Evolutionary conservation across 2,329 filamentous ascomycete species (phyloP).

Genomic region (Fusarium tjaetaba): DNA sequence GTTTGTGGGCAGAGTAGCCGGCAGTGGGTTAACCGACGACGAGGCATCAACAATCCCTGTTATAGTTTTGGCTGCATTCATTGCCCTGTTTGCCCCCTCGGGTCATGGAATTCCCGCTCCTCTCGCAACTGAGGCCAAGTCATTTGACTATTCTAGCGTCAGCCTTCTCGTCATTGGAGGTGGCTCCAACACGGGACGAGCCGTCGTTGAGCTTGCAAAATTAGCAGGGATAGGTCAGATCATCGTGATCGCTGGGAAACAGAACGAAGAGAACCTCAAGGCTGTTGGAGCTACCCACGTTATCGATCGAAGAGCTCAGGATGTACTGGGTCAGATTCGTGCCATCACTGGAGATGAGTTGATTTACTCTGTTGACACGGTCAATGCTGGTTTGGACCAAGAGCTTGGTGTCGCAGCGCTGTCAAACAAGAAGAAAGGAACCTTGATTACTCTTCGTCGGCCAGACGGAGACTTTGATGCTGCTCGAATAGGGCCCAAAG

Average conservation of each 20-base stretch:
- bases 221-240: background rate
- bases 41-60: background rate
- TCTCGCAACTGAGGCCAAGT: background rate
- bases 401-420: background rate
- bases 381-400: background rate
- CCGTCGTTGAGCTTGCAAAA: background rate
- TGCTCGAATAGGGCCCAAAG: background rate
- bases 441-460: background rate
- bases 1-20: background rate
- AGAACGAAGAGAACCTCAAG: background rate
- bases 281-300: background rate
- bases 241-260: background rate
- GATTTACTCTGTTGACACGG: background rate
- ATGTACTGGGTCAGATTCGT: background rate
- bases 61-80: background rate
- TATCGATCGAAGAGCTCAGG: background rate
- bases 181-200: background rate
- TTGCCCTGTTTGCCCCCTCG: background rate
- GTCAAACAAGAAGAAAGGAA: background rate
- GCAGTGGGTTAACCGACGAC: background rate
- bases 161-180: background rate
- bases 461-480: background rate
- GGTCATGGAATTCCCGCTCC: background rate
- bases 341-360: background rate
- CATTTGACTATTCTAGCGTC: background rate